phyloP scores from a whole-genome alignment of 495 filamentous ascomycete genomes.

The Xylaria longipes region DNA sequence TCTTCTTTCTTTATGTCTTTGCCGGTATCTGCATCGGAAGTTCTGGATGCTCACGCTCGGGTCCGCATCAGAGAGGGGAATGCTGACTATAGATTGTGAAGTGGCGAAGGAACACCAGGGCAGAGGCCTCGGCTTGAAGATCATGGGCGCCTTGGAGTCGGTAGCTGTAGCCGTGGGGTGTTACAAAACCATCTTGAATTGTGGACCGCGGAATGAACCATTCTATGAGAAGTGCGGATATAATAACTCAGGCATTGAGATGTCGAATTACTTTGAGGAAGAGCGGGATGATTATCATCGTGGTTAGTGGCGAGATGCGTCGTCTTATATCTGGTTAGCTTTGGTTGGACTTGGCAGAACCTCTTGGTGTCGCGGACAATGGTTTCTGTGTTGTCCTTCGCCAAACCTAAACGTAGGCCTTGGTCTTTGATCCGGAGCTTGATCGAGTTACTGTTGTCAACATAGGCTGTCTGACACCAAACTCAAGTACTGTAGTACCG shows the following conservation, averaged over 20 bases:
- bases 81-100: conserved; percentile 9
- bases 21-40: not conserved
- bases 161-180: conserved; percentile 76
- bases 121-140: conserved; percentile 80
- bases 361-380: not conserved
- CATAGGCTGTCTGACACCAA: not conserved
- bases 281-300: conserved; percentile 38
- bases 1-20: not conserved
- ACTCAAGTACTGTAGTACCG: not conserved
- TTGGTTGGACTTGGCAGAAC: not conserved
- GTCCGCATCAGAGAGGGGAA: not conserved
- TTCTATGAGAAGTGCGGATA: conserved; percentile 92
- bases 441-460: not conserved
- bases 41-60: not conserved
- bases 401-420: not conserved
- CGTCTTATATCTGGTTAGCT: not conserved
- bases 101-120: conserved; percentile 84
- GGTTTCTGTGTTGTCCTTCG: not conserved
- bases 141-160: conserved; percentile 83
- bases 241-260: conserved; percentile 87
- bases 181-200: conserved; percentile 70
- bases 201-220: conserved; percentile 69
- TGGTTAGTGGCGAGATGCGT: conserved; percentile 29
- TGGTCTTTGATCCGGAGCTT: not conserved
- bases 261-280: conserved; percentile 91